Evolutionary conservation across 2,329 filamentous ascomycete genomes (phyloP), one percentile per base, ranked within the genome.

Genomic region (Ceratocystis lukuohia): DNA sequence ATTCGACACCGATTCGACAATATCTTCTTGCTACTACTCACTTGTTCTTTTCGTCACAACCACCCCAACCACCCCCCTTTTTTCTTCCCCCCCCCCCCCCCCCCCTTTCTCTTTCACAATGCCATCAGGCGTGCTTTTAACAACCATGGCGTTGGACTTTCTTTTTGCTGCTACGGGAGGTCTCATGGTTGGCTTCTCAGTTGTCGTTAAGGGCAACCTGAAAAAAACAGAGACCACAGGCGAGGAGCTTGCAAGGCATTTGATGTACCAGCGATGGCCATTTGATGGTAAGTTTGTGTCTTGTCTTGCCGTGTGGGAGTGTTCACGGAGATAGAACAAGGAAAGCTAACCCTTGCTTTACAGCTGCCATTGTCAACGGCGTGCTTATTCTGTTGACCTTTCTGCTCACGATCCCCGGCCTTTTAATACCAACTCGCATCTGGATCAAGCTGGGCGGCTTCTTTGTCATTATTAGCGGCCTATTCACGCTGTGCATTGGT

Each of bases 401-500:
- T 75, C 71, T 86, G 66, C 73, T 86, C 68, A 88, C 87, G 5
- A 76, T 94, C 17, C 88, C 88, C 2, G 88, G 84, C n/a, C 77
- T 93, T 66, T 80, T 87, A 69, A 83, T 88, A 68, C 83, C 84
- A 4, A 83, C 80, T 62, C 82, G 88, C 69, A 79, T 81, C 69
- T 89, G 86, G 84, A 80, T 93, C 71, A 89, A 90, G 74, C 69
- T 86, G 17, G 84, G 86, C 67, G 85, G 83, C 62, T 88, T 84
- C 76, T 74, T 88, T 72, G 76, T 87, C 50, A 79, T 84, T n/a
- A 66, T 84, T 53, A 85, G 82, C 72, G 82, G 78, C 1, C 67
- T 88, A 64, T 87, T 88, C 75, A 88, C 83, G 22, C 75, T 90
- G 72, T 76, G 82, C 66, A 76, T 90, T 45, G 88, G 88, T 57